Conservation (phyloP, 1,284 basidiomycete genomes). For the Ustilago sp. region DNA sequence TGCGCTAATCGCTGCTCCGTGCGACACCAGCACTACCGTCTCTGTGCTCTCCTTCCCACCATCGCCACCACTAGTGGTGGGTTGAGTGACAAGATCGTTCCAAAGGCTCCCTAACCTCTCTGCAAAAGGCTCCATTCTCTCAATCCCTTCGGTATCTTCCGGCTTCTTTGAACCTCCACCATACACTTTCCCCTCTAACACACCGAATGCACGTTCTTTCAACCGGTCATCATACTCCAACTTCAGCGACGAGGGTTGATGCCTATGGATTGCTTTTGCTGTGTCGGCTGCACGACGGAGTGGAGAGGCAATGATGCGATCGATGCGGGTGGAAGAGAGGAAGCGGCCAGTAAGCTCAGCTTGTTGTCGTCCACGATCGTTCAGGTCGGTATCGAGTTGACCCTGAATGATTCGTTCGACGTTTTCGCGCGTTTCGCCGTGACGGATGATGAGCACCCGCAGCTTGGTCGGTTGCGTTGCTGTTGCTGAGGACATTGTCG, state of each 20-base stretch:
- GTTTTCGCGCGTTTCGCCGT: conserved; percentile 67
- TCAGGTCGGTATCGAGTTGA: conserved; percentile 66
- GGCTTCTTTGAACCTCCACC: conserved; percentile 44
- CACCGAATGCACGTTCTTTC: conserved; percentile 64
- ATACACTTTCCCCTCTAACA: conserved; percentile 61
- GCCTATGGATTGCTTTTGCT: conserved; percentile 30
- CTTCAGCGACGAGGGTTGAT: conserved; percentile 4
- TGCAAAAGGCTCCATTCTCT: conserved; percentile 45
- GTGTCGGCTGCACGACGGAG: conserved; percentile 56
- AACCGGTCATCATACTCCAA: conserved; percentile 57
- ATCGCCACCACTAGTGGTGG: neutral
- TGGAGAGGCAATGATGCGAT: conserved; percentile 61
- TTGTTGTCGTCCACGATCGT: conserved; percentile 55
- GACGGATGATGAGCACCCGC: conserved; percentile 62
- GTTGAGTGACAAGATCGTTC: conserved; percentile 51
- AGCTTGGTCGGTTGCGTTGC: conserved; percentile 9
- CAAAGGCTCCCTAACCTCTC: conserved; percentile 56
- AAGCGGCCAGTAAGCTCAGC: conserved; percentile 54
- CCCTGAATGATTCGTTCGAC: conserved; percentile 67
- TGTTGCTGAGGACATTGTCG: neutral
- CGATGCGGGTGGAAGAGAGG: conserved; percentile 47
- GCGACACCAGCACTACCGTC: conserved; percentile 62
- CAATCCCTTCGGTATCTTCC: conserved; percentile 62
- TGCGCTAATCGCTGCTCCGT: conserved; percentile 63
- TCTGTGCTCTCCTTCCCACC: conserved; percentile 8